Evolutionary conservation across 2,329 filamentous ascomycete species (phyloP), one percentile per base, ranked within the genome.

Genomic region (Alternaria viburni): DNA sequence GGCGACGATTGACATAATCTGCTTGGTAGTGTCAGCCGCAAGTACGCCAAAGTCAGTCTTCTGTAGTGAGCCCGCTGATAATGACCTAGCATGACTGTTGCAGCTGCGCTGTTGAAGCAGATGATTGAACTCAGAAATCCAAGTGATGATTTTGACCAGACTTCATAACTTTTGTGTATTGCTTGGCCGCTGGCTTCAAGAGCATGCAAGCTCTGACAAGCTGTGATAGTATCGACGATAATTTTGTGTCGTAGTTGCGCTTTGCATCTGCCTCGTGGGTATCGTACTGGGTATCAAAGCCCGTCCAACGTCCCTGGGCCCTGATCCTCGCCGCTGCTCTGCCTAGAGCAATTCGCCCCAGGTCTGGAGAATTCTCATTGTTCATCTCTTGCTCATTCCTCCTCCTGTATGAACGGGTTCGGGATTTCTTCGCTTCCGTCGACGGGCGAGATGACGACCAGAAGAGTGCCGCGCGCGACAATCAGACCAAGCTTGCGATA

Each of bases 391-490:
- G 11, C 26, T 74, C 74, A 75, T 51, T 76, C 74, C 51, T 93
- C 90, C 23, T 87, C 85, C 75, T 93, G 89, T 57, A 91, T 84
- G 77, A 98, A 99, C 0, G 96, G 96, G 80, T 99, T 99, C 73
- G 91, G 88, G 74, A 99, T 99, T 81, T 95, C 91, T 82, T 98
- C 94, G 82, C 93, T 97, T 59, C 96, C 96, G 77, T 98, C 94
- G 56, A 96, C 87, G 5, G 96, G 96, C 66, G 93, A 96, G 77
- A 99, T 93, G 66, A 97, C 87, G 43, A 97, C 95, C 59, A 99
- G 89, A 50, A 99, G 85, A 8, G 96, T 98, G 64, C 96, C 96
- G 69, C 96, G 89, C 44, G 93, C 95, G 56, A 91, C 96, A 19
- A 97, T 90, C 52, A 97, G 86, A 56, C 94, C 94, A 19, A 97